Evolutionary conservation across 2,329 filamentous ascomycete genomes (phyloP).

Genomic region (Lachnellula occidentalis): DNA sequence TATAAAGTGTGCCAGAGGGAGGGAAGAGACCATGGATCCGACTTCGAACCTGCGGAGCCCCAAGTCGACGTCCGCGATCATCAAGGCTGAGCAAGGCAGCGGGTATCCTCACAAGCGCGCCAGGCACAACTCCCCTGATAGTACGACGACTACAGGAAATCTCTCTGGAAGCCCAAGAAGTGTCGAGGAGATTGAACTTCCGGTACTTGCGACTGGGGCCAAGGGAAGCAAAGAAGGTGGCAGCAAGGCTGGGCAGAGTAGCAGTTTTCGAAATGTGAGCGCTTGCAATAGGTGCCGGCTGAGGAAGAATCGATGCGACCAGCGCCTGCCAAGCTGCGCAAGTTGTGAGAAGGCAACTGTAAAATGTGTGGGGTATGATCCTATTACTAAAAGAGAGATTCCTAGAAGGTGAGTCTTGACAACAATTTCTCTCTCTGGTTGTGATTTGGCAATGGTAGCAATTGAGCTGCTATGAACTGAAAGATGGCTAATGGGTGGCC

Average conservation of each 20-base stretch:
- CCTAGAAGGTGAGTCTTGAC: constrained; percentile 57
- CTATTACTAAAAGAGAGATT: constrained; percentile 93
- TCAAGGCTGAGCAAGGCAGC: constrained; percentile 27
- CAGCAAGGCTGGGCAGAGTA: constrained; percentile 51
- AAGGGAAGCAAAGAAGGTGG: constrained; percentile 33
- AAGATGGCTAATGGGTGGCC: neutral
- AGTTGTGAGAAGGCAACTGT: constrained; percentile 91
- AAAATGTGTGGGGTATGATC: constrained; percentile 91
- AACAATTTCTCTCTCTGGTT: neutral
- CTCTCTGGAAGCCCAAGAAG: constrained; percentile 19
- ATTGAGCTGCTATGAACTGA: neutral
- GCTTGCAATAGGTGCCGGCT: constrained; percentile 90
- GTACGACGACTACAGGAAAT: constrained; percentile 26
- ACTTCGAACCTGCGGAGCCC: constrained; percentile 5
- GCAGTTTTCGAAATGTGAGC: constrained; percentile 79
- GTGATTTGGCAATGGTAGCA: neutral
- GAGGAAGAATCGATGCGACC: constrained; percentile 92
- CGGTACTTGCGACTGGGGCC: neutral
- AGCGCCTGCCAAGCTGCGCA: constrained; percentile 82
- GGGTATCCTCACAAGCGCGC: constrained; percentile 52
- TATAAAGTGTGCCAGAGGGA: neutral
- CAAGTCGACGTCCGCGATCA: constrained; percentile 38
- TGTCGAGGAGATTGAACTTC: constrained; percentile 13
- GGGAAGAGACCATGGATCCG: neutral
- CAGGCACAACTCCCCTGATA: constrained; percentile 45